Conservation (phyloP, 352 stramenopile species). For the Globisporangium paroecandrum region DNA sequence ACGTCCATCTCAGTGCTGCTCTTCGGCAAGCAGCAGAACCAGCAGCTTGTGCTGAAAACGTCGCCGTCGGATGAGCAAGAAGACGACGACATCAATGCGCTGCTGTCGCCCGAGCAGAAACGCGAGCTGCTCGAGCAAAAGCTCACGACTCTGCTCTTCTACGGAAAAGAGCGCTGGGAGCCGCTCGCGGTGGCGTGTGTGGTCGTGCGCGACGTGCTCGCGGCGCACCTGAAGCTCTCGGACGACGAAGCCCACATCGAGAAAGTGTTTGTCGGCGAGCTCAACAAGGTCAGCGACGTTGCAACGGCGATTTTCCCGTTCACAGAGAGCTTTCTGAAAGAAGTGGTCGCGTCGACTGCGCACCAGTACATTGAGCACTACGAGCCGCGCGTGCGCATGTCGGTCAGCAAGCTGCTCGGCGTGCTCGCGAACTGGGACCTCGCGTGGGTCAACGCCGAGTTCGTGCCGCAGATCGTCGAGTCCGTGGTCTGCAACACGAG, state of each 20-base stretch:
- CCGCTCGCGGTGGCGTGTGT: conserved; percentile 63
- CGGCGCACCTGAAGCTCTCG: conserved; percentile 26
- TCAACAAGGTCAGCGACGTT: conserved; percentile 20
- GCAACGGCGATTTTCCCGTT: conserved; percentile 25
- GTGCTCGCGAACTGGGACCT: conserved; percentile 63
- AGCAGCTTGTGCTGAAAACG: not conserved
- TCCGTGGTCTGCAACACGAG: conserved; percentile 72
- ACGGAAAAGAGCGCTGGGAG: conserved; percentile 68
- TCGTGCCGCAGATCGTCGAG: conserved; percentile 70
- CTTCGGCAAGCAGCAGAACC: conserved; percentile 5
- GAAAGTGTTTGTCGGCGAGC: conserved; percentile 25
- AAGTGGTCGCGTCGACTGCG: conserved; percentile 34
- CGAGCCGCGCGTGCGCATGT: conserved; percentile 80
- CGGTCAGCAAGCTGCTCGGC: conserved; percentile 69
- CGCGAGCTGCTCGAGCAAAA: conserved; percentile 46
- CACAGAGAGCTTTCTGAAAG: conserved; percentile 39
- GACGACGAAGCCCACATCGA: conserved; percentile 31
- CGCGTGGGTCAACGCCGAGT: conserved; percentile 50
- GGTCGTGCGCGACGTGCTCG: conserved; percentile 49
- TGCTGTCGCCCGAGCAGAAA: conserved; percentile 10
- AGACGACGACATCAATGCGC: conserved; percentile 13
- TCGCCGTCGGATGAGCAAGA: conserved; percentile 1
- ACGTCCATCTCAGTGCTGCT: conserved; percentile 32
- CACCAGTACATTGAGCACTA: conserved; percentile 79
- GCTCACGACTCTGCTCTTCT: conserved; percentile 48